Base-by-base conservation (phyloP, 805 yeast genomes). In the Saccharomyces kudriavzevii region DNA sequence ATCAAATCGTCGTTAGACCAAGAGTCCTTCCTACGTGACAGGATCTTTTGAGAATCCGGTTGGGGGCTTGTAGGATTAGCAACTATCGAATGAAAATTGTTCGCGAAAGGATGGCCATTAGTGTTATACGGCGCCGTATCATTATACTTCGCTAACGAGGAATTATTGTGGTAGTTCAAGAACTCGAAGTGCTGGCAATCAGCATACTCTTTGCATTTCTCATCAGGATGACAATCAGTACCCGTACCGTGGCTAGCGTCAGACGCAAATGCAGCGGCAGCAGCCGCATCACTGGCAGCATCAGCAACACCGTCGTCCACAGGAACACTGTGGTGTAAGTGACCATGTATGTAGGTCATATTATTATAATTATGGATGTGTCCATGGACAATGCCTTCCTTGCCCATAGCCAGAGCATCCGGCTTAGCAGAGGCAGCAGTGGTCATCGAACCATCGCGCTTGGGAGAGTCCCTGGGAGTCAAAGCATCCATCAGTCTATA, bases 301-400 rank as follows among this genome's bases (percentile, higher is more conserved):
- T 50, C 43, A 8, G 29, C 30, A 20, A 26, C 51, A 22, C 29
- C 25, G 27, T 26, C 28, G 20, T 26, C 47, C 11, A n/a, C 46
- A 9, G 25, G 31, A 2, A 25, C 48, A 47, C 52, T 54, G 45
- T 60, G 80, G 61, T 82, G 87, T 29, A 82, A 78, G 61, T 82
- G 87, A n/a, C 87, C 87, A 62, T 82, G 87, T 35, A 82, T 81
- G 59, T 81, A 82, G 5, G 85, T 80, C 61, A 82, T 77, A 60
- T 80, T 81, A 54, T 76, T 74, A 62, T 80, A 83, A 60, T 79
- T 80, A 66, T 82, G 87, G 22, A 82, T 80, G 60, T 82, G 87
- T 2, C 87, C 87, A 66, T 82, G 87, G 17, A 82, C 82, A n/a
- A 78, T 73, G 22, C 85, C 85, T 54, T 78, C 80, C 4, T 58